These are phyloP conservation scores for Chlorencoelia australis DNA, from an alignment of 2,329 filamentous ascomycete species.

Conservation along the genomic window DNA sequence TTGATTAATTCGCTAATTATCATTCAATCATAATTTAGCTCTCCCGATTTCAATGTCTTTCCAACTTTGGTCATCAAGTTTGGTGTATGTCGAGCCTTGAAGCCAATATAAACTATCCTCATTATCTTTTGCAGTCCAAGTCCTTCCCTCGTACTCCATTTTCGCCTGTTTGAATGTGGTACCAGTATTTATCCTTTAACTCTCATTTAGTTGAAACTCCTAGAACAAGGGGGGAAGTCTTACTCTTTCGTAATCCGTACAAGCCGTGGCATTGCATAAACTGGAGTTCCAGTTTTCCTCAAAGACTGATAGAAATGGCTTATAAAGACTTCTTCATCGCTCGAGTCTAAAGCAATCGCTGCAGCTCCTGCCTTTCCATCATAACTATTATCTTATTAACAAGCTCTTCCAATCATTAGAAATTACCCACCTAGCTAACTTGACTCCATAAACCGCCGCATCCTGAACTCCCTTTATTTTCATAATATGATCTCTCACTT, in stretches of 20 bases:
- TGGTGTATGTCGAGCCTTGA: constrained; percentile 31
- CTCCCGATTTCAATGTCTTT: constrained; percentile 31
- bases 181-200: constrained; percentile 31
- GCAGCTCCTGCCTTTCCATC: constrained; percentile 39
- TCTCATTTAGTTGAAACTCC: constrained; percentile 1
- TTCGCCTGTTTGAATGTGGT: constrained; percentile 42
- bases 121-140: constrained; percentile 29
- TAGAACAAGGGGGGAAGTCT: constrained; percentile 11
- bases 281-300: constrained; percentile 34
- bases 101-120: constrained; percentile 35
- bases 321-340: constrained; percentile 29
- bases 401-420: too few species aligned
- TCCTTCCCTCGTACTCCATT: constrained; percentile 32
- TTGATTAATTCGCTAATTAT: too few species aligned
- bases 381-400: too few species aligned
- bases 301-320: constrained; percentile 29
- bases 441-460: constrained; percentile 35
- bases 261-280: constrained; percentile 37
- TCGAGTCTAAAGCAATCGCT: constrained; percentile 33
- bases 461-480: constrained; percentile 31
- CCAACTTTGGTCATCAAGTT: constrained; percentile 31
- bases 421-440: too few species aligned
- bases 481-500: constrained; percentile 35
- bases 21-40: constrained; percentile 33
- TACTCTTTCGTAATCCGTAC: constrained; percentile 36